phyloP scores from a whole-genome alignment of 176 grass and related monocot species.

The Elaeis guineensis region DNA sequence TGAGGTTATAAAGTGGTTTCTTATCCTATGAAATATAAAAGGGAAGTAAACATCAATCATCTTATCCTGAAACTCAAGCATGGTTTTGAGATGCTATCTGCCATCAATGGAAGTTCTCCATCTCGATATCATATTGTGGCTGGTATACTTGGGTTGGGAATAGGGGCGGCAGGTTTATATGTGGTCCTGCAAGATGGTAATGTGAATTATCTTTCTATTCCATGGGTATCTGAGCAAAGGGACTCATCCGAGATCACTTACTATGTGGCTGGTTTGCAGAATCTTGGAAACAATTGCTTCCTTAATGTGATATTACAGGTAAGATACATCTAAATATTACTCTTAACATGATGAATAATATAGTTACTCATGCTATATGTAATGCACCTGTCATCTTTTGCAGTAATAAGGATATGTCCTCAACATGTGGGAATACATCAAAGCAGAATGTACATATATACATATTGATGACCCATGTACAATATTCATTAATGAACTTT shows the following conservation, averaged over 20 bases:
- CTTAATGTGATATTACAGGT: conserved; percentile 96
- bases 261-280: conserved; percentile 58
- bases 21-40: conserved; percentile 6
- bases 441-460: too few relatives aligned
- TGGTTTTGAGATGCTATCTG: conserved; percentile 17
- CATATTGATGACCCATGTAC: too few relatives aligned
- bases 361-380: too few relatives aligned
- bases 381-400: too few relatives aligned
- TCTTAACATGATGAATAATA: too few relatives aligned
- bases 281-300: conserved; percentile 98
- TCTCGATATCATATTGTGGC: conserved; percentile 32
- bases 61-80: conserved; percentile 36
- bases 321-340: not conserved
- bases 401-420: too few relatives aligned
- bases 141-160: conserved; percentile 42
- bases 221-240: conserved; percentile 23
- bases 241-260: conserved; percentile 28
- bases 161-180: conserved; percentile 56
- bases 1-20: too few relatives aligned
- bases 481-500: too few relatives aligned
- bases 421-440: too few relatives aligned
- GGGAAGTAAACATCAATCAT: conserved; percentile 5
- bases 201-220: conserved; percentile 6
- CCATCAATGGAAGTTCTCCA: conserved; percentile 1
- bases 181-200: conserved; percentile 29